Base-by-base conservation (phyloP, 352 stramenopile species). In the Phytophthora syringae region DNA sequence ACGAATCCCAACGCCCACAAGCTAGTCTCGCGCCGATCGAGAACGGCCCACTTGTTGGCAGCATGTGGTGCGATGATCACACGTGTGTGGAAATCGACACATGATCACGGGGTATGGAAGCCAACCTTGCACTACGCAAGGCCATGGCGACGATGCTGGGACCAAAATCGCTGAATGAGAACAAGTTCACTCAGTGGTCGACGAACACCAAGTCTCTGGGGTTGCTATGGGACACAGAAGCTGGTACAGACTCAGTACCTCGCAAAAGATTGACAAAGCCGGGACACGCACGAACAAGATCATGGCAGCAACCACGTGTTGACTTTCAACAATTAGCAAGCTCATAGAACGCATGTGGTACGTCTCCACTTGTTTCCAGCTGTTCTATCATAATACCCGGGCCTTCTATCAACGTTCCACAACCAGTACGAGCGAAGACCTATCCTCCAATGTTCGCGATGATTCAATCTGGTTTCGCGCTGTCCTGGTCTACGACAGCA, bases 151-250 rank as follows among this genome's bases (percentile, higher is more conserved):
- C 32, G 0, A 36, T 64, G 0, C 11, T 64, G 5, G 44, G 25
- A 13, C 36, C 56, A 7, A 11, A 18, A 6, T 32, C 24, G 4
- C 21, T 63, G 3, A 55, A 55, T n/a, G 45, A 64, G 20, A n/a
- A 63, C 6, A 50, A 50, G n/a, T 63, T 64, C 15, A 64, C 56
- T n/a, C 1, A n/a, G 25, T 64, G 56, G 56, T 45, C 45, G 13
- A 57, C 56, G 1, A 32, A 10, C 0, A 24, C 9, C 7, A 64
- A 57, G 18, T 6, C 24, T 2, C 45, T 64, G 6, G 45, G 47
- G 1, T 27, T 65, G 2, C 12, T 65, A 15, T 65, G 48, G 12
- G 13, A 58, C 25, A 58, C 57, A 30, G 3, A 7, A 7, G 0
- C n/a, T 5, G 47, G 47, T 4, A 65, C 57, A n/a, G n/a, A n/a